Conservation (phyloP, 2,329 filamentous ascomycete species). For the Domatiomyces catenatus region DNA sequence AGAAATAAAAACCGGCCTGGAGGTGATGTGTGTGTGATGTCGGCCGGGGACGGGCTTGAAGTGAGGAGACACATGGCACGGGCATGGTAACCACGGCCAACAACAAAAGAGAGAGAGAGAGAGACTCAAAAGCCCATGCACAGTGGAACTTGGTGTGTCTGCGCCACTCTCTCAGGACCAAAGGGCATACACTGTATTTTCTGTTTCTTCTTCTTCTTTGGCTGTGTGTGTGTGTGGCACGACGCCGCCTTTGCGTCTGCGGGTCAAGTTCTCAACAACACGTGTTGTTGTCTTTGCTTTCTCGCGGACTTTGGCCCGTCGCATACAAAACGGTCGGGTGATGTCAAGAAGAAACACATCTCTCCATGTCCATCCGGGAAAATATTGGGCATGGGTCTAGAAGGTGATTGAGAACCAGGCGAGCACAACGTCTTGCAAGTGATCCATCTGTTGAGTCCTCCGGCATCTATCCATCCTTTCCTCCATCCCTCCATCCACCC, state of each 20-base stretch:
- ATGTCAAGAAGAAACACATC: not conserved
- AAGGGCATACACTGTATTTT: not conserved
- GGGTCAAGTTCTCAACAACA: not conserved
- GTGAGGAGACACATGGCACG: not conserved
- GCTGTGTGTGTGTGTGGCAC: not conserved
- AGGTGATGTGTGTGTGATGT: too few relatives aligned
- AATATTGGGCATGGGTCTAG: not conserved
- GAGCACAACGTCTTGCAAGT: not conserved
- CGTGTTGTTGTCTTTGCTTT: not conserved
- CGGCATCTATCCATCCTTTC: not conserved
- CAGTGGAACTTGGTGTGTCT: not conserved
- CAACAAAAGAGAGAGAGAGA: too few relatives aligned
- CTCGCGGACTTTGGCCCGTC: not conserved
- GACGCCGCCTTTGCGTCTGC: not conserved
- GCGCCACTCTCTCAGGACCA: not conserved
- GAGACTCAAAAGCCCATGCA: not conserved
- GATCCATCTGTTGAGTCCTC: not conserved
- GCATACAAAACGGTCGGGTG: not conserved
- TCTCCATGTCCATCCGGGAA: not conserved
- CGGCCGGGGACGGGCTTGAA: not conserved
- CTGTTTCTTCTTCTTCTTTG: not conserved
- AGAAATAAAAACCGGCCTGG: conserved; percentile 35
- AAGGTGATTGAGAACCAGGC: not conserved
- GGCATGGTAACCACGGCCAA: not conserved
- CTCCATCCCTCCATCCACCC: not conserved